phyloP scores from a whole-genome alignment of 805 yeast species.

The Suhomyces canberraensis region DNA sequence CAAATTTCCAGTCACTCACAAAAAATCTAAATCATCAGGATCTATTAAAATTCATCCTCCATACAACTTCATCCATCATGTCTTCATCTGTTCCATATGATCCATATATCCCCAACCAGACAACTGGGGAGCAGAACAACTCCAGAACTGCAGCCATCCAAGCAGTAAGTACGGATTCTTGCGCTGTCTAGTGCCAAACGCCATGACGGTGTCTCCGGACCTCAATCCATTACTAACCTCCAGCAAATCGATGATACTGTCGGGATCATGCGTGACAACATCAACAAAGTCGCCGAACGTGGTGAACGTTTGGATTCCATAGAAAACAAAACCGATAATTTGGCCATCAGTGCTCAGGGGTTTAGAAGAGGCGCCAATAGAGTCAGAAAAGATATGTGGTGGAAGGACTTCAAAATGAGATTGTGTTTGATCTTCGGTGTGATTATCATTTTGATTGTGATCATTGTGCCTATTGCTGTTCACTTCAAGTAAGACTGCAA shows the following conservation, averaged over 20 bases:
- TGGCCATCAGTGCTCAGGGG: conserved; percentile 89
- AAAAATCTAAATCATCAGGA: background rate
- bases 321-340: conserved; percentile 88
- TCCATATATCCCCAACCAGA: conserved; percentile 72
- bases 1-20: too few relatives aligned
- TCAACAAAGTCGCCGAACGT: conserved; percentile 90
- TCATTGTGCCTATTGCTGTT: conserved; percentile 90
- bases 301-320: conserved; percentile 92
- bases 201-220: too few relatives aligned
- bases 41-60: background rate
- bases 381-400: conserved; percentile 98
- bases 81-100: conserved; percentile 81
- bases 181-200: too few relatives aligned
- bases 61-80: conserved; percentile 37
- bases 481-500: conserved; percentile 53
- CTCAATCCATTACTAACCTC: conserved; percentile 21
- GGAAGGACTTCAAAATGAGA: conserved; percentile 96
- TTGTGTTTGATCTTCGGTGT: conserved; percentile 79
- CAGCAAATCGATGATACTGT: conserved; percentile 92
- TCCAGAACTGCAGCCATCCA: conserved; percentile 78
- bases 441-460: conserved; percentile 75
- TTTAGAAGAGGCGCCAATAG: conserved; percentile 96
- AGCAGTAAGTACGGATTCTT: conserved; percentile 53
- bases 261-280: conserved; percentile 95
- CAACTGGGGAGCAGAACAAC: conserved; percentile 48